These are phyloP conservation scores for Quercus tomentella DNA, from an alignment of 331 rosid genomes.

Conservation along the genomic window DNA sequence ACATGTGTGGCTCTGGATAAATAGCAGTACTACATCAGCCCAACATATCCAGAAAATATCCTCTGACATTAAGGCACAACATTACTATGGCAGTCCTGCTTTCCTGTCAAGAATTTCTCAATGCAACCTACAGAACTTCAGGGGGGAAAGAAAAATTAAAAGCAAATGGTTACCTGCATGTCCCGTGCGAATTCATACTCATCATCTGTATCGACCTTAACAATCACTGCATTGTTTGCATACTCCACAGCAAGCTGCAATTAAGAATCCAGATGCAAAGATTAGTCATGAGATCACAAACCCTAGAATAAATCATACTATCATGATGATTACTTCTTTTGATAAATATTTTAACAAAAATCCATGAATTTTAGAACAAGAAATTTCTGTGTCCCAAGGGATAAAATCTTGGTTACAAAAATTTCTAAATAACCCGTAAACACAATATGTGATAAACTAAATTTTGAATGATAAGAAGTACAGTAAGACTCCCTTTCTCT, in stretches of 20 bases:
- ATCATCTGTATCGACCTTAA: slow-evolving; percentile 93
- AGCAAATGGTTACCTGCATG: slow-evolving; percentile 66
- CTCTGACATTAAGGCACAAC: not conserved
- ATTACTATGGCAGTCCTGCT: not conserved
- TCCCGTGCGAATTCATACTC: slow-evolving; percentile 82
- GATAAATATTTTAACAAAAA: too few relatives aligned
- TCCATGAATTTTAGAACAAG: not conserved
- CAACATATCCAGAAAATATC: not conserved
- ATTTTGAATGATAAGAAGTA: not conserved
- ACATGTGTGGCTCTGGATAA: not conserved
- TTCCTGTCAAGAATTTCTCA: not conserved
- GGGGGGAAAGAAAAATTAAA: not conserved
- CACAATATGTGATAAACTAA: not conserved
- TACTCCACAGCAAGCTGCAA: slow-evolving; percentile 91
- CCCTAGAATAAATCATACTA: not conserved
- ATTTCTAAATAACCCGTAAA: not conserved
- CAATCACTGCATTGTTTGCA: slow-evolving; percentile 47
- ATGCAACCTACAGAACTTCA: not conserved
- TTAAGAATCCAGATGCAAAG: not conserved
- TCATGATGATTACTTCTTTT: not conserved
- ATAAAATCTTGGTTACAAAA: not conserved
- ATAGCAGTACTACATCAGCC: not conserved
- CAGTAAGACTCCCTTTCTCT: not conserved
- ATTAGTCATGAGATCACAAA: slow-evolving; percentile 20
- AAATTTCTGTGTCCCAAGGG: not conserved